Evolutionary conservation across 106 monocot species (phyloP).

Genomic region (Phalaenopsis equestris): DNA sequence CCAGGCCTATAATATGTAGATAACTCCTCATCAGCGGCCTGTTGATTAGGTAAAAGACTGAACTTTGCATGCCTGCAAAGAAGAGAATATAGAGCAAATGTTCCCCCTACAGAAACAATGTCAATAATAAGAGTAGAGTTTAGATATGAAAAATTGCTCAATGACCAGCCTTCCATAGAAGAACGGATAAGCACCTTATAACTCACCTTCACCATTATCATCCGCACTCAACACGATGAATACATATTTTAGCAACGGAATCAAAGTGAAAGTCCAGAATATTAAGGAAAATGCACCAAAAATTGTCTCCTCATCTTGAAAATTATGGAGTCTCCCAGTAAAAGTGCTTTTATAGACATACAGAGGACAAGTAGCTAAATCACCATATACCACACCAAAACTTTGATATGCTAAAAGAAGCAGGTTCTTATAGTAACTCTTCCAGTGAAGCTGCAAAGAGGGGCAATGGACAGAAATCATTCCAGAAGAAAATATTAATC

Average conservation of each 20-base stretch:
- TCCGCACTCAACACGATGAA: conserved; percentile 69
- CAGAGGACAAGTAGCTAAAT: conserved; percentile 84
- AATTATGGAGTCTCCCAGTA: conserved; percentile 42
- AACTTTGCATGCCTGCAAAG: conserved; percentile 90
- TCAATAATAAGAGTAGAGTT: conserved; percentile 5
- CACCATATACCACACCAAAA: conserved; percentile 94
- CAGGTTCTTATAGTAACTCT: conserved; percentile 37
- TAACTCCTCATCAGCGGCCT: conserved; percentile 85
- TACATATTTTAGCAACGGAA: conserved; percentile 81
- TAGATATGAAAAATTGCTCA: not conserved
- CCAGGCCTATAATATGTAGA: conserved; percentile 70
- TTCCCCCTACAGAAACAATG: conserved; percentile 46
- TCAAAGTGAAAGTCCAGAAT: conserved; percentile 88
- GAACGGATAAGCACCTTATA: not conserved
- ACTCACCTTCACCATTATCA: conserved; percentile 94
- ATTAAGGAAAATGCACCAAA: conserved; percentile 76
- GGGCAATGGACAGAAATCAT: not conserved
- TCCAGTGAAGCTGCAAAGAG: conserved; percentile 36
- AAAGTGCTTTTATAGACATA: conserved; percentile 81
- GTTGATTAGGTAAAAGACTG: conserved; percentile 90
- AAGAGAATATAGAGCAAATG: conserved; percentile 86
- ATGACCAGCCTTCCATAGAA: not conserved
- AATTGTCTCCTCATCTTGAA: conserved; percentile 66
- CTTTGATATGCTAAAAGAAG: conserved; percentile 90
- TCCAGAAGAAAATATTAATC: not conserved